Conservation (phyloP, 2,329 filamentous ascomycete species). For the Clarireedia monteithiana region DNA sequence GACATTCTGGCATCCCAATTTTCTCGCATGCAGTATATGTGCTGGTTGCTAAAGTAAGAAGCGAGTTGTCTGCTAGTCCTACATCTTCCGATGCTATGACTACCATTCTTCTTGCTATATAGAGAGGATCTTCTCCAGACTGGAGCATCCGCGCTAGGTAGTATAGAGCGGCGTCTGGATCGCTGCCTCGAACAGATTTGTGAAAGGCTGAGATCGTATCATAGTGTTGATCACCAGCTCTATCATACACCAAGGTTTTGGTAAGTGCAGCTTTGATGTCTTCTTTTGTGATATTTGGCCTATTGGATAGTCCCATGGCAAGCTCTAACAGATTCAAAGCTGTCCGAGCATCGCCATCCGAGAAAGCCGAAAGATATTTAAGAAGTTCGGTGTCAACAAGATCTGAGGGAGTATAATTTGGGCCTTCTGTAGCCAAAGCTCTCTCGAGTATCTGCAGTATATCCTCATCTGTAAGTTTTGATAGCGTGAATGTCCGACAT, state of each 20-base stretch:
- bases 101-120: slow-evolving; percentile 85
- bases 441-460: slow-evolving; percentile 66
- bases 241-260: slow-evolving; percentile 89
- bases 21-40: slow-evolving; percentile 84
- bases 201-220: slow-evolving; percentile 96
- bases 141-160: slow-evolving; percentile 95
- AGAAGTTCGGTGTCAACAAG: slow-evolving; percentile 74
- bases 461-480: slow-evolving; percentile 65
- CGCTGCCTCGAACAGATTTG: slow-evolving; percentile 84
- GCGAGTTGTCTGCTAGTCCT: slow-evolving; percentile 76
- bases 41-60: slow-evolving; percentile 77
- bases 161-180: slow-evolving; percentile 84
- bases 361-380: slow-evolving; percentile 73
- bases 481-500: slow-evolving; percentile 83
- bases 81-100: slow-evolving; percentile 94
- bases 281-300: slow-evolving; percentile 59
- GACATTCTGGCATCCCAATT: slow-evolving; percentile 89
- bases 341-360: slow-evolving; percentile 88
- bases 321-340: slow-evolving; percentile 89
- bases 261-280: slow-evolving; percentile 78
- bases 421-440: slow-evolving; percentile 58
- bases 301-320: slow-evolving; percentile 66
- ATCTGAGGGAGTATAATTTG: slow-evolving; percentile 33
- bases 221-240: slow-evolving; percentile 93
- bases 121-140: slow-evolving; percentile 87